Base-by-base conservation (phyloP, 192 early-diverging fungal genomes). In the Irineochytrium annulatum region DNA sequence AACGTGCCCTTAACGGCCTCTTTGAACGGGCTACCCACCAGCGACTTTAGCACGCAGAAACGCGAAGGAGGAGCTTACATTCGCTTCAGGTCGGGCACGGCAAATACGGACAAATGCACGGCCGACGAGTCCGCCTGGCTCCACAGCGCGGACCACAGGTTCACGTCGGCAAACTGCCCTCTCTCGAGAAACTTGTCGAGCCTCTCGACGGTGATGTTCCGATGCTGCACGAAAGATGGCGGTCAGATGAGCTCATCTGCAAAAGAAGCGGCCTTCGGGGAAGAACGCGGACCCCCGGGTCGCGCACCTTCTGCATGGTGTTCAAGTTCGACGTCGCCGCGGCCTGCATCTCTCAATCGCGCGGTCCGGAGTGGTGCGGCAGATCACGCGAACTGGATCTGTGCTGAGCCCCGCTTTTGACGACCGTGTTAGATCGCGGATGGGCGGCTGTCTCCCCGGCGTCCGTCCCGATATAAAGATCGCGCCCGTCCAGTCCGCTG, bases 1-100 rank as follows among this genome's bases (percentile, higher is more conserved):
- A 83, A 99, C 35, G 78, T 53, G 29, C 85, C 84, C 60, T 82
- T 78, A 29, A 87, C 64, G 14, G 91, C 91, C 43, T 92, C 82
- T 22, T 76, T 66, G 62, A 94, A 94, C 0, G 89, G 27, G 33
- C 73, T 76, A 41, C 37, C 11, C 8, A 41, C 11, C 8, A 60
- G 43, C n/a, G n/a, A n/a, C n/a, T n/a, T n/a, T n/a, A n/a, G n/a
- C n/a, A n/a, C n/a, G n/a, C n/a, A n/a, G n/a, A n/a, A n/a, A n/a
- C n/a, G n/a, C n/a, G n/a, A n/a, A n/a, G n/a, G n/a, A n/a, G n/a
- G n/a, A n/a, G n/a, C n/a, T n/a, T 52, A 68, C 49, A 93, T 87
- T 13, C 91, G 77, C 54, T 79, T 65, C 0, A 85, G 68, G 34
- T 82, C 74, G 20, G 87, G 86, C 31, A 90, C 89, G 24, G 84